Conservation (phyloP, 2,329 filamentous ascomycete species). For the Pyrenophora tritici-repentis region DNA sequence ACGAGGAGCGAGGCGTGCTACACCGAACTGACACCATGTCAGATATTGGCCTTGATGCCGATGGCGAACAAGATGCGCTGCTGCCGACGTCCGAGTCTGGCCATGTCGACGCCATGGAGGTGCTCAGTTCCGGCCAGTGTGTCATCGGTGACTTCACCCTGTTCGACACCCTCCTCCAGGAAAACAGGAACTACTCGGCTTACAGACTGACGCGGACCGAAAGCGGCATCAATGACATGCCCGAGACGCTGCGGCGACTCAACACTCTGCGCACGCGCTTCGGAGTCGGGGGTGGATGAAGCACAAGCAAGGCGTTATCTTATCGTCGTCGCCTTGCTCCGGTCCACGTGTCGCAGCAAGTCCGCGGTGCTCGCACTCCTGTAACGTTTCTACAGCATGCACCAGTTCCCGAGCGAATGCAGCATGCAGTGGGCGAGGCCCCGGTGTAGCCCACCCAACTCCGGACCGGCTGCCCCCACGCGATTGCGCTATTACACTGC, state of each 20-base stretch:
- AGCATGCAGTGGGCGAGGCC: conserved; percentile 7
- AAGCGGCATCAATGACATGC: conserved; percentile 35
- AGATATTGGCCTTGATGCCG: conserved; percentile 50
- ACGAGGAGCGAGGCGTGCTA: conserved; percentile 63
- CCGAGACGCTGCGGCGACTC: conserved; percentile 40
- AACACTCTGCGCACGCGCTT: conserved; percentile 42
- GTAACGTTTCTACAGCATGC: conserved; percentile 4
- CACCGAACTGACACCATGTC: conserved; percentile 47
- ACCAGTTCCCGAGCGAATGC: conserved; percentile 8
- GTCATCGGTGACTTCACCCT: conserved; percentile 53
- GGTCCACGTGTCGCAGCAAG: conserved; percentile 6
- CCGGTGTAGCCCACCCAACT: neutral
- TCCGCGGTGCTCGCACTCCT: conserved; percentile 5
- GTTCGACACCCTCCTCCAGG: conserved; percentile 49
- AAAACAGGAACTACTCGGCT: conserved; percentile 47
- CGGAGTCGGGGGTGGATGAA: conserved; percentile 42
- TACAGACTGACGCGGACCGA: conserved; percentile 38
- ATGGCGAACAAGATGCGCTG: conserved; percentile 38
- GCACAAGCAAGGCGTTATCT: conserved; percentile 5
- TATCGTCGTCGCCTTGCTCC: conserved; percentile 10
- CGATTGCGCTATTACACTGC: neutral
- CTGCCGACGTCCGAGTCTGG: conserved; percentile 34
- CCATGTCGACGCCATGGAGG: conserved; percentile 47
- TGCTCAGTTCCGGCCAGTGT: conserved; percentile 54
- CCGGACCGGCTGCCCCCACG: conserved; percentile 16